Evolutionary conservation across 805 yeast genomes (phyloP).

Genomic region (Lipomyces yamadae): DNA sequence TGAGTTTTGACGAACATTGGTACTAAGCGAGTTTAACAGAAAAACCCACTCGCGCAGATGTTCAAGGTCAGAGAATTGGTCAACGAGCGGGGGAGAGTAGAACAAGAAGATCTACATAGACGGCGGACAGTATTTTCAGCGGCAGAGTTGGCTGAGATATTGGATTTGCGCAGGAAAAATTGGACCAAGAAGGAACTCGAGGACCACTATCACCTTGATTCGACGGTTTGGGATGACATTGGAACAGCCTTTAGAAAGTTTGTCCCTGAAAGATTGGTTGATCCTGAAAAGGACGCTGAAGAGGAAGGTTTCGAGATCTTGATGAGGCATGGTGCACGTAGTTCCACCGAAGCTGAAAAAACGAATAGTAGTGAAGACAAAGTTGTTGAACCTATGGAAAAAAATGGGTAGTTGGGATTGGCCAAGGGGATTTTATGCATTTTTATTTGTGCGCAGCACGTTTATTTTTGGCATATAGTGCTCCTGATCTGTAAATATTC

Average conservation of each 20-base stretch:
- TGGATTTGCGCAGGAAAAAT: conserved; percentile 8
- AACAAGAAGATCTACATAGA: conserved; percentile 13
- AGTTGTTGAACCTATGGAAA: background rate
- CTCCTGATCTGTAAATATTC: background rate
- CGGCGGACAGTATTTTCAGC: conserved; percentile 28
- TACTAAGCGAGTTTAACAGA: conserved; percentile 5
- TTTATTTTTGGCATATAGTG: background rate
- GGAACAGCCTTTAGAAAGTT: conserved; percentile 24
- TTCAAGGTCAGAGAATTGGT: conserved; percentile 20
- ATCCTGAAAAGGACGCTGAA: background rate
- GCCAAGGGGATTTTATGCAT: background rate
- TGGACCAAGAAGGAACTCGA: conserved; percentile 8
- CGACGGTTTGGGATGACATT: conserved; percentile 16
- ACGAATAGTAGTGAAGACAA: background rate
- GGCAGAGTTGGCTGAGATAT: conserved; percentile 20
- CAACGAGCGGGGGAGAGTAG: conserved; percentile 17
- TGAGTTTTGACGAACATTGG: background rate
- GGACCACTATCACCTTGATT: conserved; percentile 11
- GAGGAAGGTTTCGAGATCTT: conserved; percentile 17
- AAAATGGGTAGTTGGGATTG: background rate
- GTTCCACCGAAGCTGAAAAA: background rate
- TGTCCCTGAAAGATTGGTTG: background rate
- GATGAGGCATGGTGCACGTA: conserved; percentile 21
- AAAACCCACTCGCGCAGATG: conserved; percentile 31
- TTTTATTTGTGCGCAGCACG: background rate